Percentiles rank a stretch among this genome's conserved stretches.
phyloP scores from a whole-genome alignment of 768 basidiomycete genomes.

The Mrakia blollopis region DNA sequence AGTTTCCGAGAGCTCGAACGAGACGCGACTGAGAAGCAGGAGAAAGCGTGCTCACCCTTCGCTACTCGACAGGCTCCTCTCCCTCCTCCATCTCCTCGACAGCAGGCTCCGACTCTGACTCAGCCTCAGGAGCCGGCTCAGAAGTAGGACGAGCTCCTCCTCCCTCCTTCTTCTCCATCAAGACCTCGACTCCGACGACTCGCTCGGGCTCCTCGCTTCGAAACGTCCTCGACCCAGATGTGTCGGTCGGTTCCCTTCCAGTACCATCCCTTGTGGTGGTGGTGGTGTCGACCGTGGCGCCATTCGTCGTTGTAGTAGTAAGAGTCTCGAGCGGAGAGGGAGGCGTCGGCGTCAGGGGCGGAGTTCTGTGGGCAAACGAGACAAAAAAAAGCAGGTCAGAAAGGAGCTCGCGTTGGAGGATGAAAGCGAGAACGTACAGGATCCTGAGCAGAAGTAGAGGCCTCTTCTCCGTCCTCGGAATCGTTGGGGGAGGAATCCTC shows the following conservation, averaged over 20 bases:
- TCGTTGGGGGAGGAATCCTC: not conserved
- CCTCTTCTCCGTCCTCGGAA: not conserved
- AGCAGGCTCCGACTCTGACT: not conserved
- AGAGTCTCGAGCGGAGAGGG: not conserved
- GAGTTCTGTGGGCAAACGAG: not conserved
- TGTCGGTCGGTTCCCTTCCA: not conserved
- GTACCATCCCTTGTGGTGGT: slow-evolving; percentile 4
- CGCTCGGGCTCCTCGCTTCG: slow-evolving; percentile 4
- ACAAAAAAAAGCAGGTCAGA: too few relatives aligned
- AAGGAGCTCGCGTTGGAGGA: too few relatives aligned
- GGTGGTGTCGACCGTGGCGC: too few relatives aligned
- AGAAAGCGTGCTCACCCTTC: not conserved
- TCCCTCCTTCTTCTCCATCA: not conserved
- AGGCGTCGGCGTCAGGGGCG: not conserved
- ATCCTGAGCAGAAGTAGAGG: not conserved
- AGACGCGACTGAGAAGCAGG: not conserved
- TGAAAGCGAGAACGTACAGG: too few relatives aligned
- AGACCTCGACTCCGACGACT: slow-evolving; percentile 2
- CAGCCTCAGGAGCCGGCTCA: not conserved
- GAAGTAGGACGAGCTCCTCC: too few relatives aligned
- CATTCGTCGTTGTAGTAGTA: not conserved
- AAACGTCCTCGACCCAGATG: not conserved
- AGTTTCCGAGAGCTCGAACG: not conserved
- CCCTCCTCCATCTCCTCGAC: not conserved
- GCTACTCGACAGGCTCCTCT: not conserved